Conservation (phyloP, 257 asterid genomes). For the Capsicum baccatum region DNA sequence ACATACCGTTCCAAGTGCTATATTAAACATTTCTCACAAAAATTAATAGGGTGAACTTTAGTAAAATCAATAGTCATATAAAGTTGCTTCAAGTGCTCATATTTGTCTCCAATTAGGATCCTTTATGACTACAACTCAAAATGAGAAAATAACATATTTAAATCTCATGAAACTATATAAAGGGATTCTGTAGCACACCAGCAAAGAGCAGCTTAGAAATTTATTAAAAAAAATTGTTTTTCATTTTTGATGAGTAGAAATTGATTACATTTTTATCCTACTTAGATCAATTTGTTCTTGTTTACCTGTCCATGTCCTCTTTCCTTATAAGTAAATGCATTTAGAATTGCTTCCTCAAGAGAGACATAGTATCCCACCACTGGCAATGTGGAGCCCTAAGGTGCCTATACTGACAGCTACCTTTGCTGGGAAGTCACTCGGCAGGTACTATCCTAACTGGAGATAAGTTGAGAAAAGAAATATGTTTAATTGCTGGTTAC, state of each 20-base stretch:
- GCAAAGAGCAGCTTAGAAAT: background rate
- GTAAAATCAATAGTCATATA: background rate
- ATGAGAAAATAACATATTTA: background rate
- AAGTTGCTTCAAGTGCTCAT: conserved; percentile 10
- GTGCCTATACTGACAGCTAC: background rate
- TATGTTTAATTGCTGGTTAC: background rate
- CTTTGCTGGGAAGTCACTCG: background rate
- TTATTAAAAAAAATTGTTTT: too few species aligned
- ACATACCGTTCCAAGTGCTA: background rate
- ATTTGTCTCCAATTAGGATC: background rate
- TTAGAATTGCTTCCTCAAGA: background rate
- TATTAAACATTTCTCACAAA: background rate
- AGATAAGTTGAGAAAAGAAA: too few species aligned
- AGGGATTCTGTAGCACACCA: background rate
- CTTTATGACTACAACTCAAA: background rate
- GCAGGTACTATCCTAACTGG: background rate
- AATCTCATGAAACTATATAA: background rate
- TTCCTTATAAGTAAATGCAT: background rate
- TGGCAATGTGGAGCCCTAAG: background rate
- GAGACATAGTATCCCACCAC: background rate
- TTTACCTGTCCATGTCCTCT: background rate
- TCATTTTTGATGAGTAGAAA: background rate
- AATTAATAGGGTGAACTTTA: background rate
- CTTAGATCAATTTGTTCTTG: background rate
- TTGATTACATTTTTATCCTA: background rate